phyloP scores from a whole-genome alignment of 2,329 filamentous ascomycete species.

The Orbilia blumenaviensis region DNA sequence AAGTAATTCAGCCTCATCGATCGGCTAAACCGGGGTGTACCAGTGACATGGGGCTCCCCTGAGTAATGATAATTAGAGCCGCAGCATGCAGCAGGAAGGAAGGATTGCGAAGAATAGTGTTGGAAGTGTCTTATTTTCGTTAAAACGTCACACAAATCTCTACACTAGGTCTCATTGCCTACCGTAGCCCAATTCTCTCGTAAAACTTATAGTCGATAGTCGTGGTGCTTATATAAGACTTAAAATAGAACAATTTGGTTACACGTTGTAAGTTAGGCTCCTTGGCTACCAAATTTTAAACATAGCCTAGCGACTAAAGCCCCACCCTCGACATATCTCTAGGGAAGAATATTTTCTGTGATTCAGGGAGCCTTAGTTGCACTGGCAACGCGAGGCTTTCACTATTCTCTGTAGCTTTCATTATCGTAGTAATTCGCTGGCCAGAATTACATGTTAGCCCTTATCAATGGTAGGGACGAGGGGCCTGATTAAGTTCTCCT shows the following conservation, averaged over 20 bases:
- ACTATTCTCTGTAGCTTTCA: background rate
- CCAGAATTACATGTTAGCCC: too few species aligned
- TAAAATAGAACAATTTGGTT: too few species aligned
- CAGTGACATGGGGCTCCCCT: background rate
- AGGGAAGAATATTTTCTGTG: background rate
- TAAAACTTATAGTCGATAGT: too few species aligned
- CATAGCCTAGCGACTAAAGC: background rate
- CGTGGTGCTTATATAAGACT: too few species aligned
- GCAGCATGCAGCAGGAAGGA: background rate
- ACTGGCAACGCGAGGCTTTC: background rate
- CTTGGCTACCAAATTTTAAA: too few species aligned
- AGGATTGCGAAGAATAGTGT: background rate
- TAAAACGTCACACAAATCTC: background rate
- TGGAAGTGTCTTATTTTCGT: background rate
- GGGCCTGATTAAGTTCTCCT: background rate
- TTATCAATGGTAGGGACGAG: too few species aligned
- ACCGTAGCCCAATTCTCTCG: too few species aligned
- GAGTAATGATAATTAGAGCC: background rate
- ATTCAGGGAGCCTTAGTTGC: background rate
- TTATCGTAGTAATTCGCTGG: background rate
- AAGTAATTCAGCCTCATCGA: conserved; percentile 1
- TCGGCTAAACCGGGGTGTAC: background rate
- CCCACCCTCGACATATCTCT: background rate
- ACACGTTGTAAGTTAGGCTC: too few species aligned
- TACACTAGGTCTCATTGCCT: too few species aligned